Evolutionary conservation across 2,329 filamentous ascomycete species (phyloP).

Genomic region (Colletotrichum magnum): DNA sequence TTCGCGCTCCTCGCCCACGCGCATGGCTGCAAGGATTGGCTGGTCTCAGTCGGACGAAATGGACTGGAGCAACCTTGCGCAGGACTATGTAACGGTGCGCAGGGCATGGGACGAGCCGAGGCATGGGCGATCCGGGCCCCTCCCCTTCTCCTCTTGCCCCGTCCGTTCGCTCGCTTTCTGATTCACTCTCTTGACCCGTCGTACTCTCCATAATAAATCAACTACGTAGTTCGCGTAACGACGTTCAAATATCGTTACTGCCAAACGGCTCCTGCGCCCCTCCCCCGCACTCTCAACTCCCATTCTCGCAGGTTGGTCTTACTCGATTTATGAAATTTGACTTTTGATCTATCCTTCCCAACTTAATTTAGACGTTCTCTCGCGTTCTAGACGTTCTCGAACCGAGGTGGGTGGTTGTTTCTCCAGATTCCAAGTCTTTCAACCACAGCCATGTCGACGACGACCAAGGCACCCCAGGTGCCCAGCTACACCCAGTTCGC

Average conservation of each 20-base stretch:
- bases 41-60: constrained; percentile 9
- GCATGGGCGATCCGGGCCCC: neutral
- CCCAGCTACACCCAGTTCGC: constrained; percentile 55
- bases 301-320: neutral
- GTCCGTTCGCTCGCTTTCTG: no score
- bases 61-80: neutral
- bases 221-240: constrained; percentile 19
- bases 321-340: neutral
- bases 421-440: neutral
- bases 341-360: neutral
- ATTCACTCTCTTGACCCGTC: no score
- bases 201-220: no score
- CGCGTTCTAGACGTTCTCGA: neutral
- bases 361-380: neutral
- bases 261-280: constrained; percentile 1
- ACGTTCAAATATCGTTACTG: neutral
- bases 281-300: neutral
- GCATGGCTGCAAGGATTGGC: constrained; percentile 1
- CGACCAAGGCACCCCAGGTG: neutral
- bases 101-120: constrained; percentile 17
- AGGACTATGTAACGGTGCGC: constrained; percentile 1
- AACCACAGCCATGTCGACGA: constrained; percentile 12
- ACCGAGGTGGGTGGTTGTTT: rapidly evolving
- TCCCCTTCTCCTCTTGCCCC: neutral
- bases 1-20: neutral